Percentiles rank a stretch among this genome's conserved stretches.
Evolutionary conservation across 2,329 filamentous ascomycete genomes (phyloP).

Genomic region (Sporothrix sp.): DNA sequence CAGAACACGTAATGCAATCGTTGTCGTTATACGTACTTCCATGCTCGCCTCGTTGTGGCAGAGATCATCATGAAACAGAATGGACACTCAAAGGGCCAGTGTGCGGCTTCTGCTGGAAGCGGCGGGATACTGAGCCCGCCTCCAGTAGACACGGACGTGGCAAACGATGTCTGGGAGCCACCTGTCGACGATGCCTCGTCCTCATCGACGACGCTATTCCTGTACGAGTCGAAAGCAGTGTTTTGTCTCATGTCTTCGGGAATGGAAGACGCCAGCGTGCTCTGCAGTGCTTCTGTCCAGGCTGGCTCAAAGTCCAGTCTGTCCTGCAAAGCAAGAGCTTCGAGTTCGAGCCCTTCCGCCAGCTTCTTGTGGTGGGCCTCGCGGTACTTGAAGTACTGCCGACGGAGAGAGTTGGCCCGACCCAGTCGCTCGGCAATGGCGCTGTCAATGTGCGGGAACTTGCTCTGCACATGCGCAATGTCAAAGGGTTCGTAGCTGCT

Average conservation of each 20-base stretch:
- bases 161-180: conserved; percentile 23
- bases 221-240: not conserved
- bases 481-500: conserved; percentile 21
- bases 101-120: conserved; percentile 17
- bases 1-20: not conserved
- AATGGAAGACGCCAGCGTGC: conserved; percentile 20
- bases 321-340: no score
- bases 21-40: conserved; percentile 21
- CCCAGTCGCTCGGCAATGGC: conserved; percentile 22
- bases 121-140: conserved; percentile 18
- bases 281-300: conserved; percentile 9
- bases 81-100: conserved; percentile 28
- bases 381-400: conserved; percentile 26
- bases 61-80: conserved; percentile 29
- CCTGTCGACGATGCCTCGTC: conserved; percentile 20
- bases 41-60: conserved; percentile 19
- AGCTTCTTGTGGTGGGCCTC: conserved; percentile 20
- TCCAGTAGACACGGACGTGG: conserved; percentile 17
- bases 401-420: conserved; percentile 23
- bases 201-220: conserved; percentile 9
- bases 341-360: not conserved
- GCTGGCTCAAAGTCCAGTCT: conserved; percentile 17
- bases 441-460: conserved; percentile 22
- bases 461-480: conserved; percentile 22
- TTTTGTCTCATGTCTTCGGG: conserved; percentile 15